phyloP scores from a whole-genome alignment of 208 protist species.

The Angomonas deanei region DNA sequence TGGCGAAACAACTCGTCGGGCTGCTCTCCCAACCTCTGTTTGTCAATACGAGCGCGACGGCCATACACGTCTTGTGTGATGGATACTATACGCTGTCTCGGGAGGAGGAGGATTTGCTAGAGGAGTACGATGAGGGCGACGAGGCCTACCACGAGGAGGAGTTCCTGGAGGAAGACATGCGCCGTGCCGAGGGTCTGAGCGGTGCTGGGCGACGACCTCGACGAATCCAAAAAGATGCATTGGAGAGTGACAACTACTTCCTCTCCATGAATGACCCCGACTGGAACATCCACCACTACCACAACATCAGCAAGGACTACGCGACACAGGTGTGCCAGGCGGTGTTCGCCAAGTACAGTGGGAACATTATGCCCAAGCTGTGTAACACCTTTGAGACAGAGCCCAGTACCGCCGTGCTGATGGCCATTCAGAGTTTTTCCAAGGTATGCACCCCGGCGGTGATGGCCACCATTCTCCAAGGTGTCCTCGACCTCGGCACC shows the following conservation, averaged over 20 bases:
- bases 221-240: conserved; percentile 35
- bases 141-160: background rate
- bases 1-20: conserved; percentile 77
- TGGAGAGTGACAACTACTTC: conserved; percentile 72
- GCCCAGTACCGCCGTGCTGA: conserved; percentile 71
- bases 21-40: conserved; percentile 46
- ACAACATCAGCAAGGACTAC: conserved; percentile 67
- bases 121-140: conserved; percentile 18
- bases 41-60: conserved; percentile 69
- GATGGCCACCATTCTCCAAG: conserved; percentile 75
- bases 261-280: conserved; percentile 62
- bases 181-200: background rate
- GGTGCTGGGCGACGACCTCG: background rate
- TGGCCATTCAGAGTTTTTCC: conserved; percentile 83
- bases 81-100: conserved; percentile 51
- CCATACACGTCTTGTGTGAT: conserved; percentile 71
- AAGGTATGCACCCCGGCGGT: conserved; percentile 72
- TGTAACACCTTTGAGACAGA: conserved; percentile 80
- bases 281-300: conserved; percentile 74
- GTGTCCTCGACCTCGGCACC: conserved; percentile 68
- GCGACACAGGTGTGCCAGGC: conserved; percentile 59
- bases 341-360: conserved; percentile 75
- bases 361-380: conserved; percentile 86
- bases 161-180: conserved; percentile 23
- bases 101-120: conserved; percentile 45